A percentile compares a stretch with the other conserved stretches of the same genome.
These are phyloP conservation scores for Echium plantagineum DNA, from an alignment of 257 asterid species.

Conservation along the genomic window DNA sequence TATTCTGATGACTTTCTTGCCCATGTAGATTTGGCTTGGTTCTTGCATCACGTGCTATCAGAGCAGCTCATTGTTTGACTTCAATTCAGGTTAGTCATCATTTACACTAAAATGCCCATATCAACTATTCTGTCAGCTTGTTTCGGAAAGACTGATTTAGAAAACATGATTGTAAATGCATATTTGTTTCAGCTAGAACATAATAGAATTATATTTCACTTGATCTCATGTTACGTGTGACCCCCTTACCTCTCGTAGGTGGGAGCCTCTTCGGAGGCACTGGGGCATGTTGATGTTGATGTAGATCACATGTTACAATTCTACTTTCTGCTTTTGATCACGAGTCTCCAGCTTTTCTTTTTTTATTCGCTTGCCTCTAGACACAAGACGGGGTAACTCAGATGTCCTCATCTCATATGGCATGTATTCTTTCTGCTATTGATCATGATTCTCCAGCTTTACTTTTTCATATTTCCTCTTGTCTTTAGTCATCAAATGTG, in stretches of 20 bases:
- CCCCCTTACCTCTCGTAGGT: too few species aligned
- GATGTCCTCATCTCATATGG: neutral
- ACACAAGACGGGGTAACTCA: neutral
- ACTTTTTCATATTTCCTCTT: too few species aligned
- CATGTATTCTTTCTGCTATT: neutral
- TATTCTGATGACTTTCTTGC: conserved; percentile 11
- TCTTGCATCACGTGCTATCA: conserved; percentile 77
- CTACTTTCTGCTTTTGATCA: neutral
- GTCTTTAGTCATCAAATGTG: neutral
- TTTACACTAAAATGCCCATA: conserved; percentile 2
- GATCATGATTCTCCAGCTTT: neutral
- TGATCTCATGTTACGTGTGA: neutral
- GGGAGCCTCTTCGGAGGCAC: too few species aligned
- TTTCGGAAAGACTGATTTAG: neutral
- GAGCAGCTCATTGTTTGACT: conserved; percentile 99
- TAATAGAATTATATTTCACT: neutral
- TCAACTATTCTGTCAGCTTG: neutral
- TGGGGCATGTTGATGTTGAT: too few species aligned
- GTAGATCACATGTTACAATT: neutral
- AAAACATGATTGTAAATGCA: neutral
- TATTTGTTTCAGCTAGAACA: neutral
- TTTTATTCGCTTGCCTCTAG: neutral
- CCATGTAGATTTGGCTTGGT: conserved; percentile 70
- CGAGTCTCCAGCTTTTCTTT: neutral
- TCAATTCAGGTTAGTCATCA: conserved; percentile 72